Evolutionary conservation across 2,329 filamentous ascomycete species (phyloP).

Genomic region (Colletotrichum musicola): DNA sequence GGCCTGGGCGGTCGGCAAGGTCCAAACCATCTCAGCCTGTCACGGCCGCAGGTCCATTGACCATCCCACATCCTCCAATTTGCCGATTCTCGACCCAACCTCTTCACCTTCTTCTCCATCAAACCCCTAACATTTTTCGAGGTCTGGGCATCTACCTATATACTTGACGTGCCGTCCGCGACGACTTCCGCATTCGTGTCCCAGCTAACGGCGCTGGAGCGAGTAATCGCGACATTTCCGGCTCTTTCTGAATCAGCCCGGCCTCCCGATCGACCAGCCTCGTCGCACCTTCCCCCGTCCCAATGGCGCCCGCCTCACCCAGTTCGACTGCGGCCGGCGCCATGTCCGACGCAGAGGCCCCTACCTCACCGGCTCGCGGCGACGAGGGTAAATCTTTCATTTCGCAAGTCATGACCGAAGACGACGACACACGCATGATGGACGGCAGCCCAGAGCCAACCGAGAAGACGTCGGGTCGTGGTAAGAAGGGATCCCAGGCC

Average conservation of each 20-base stretch:
- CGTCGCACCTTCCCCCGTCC: constrained; percentile 5
- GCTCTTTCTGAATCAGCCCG: constrained; percentile 19
- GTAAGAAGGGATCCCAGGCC: constrained; percentile 51
- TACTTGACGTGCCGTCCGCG: constrained; percentile 16
- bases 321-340: constrained; percentile 50
- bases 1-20: constrained; percentile 37
- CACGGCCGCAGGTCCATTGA: constrained; percentile 10
- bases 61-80: constrained; percentile 20
- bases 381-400: constrained; percentile 60
- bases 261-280: constrained; percentile 26
- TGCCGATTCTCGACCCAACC: constrained; percentile 1
- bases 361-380: constrained; percentile 58
- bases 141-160: constrained; percentile 4
- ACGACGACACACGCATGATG: constrained; percentile 56
- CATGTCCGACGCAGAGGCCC: constrained; percentile 60
- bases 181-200: constrained; percentile 28
- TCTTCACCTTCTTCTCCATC: neutral
- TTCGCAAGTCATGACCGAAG: constrained; percentile 59
- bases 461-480: constrained; percentile 52
- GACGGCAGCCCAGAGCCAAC: constrained; percentile 58
- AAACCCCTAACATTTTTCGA: neutral
- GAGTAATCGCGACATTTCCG: constrained; percentile 29
- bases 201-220: constrained; percentile 13
- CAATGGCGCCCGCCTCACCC: constrained; percentile 55
- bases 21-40: constrained; percentile 26